Evolutionary conservation across 129 eudicot species (phyloP).

Genomic region (Tagetes erecta): DNA sequence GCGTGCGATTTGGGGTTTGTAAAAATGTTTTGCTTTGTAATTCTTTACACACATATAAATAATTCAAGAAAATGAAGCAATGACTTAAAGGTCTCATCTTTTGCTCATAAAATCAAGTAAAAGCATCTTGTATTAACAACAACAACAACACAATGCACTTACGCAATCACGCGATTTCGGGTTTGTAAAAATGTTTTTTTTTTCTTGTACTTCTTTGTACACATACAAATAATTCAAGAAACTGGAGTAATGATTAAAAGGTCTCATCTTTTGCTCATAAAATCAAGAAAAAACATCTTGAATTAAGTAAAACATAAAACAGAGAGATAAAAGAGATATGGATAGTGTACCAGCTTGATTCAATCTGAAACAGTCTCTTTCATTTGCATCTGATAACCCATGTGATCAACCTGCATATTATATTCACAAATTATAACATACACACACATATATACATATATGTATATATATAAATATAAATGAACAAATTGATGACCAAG

Average conservation of each 20-base stretch:
- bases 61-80: too few species aligned
- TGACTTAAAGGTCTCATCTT: too few species aligned
- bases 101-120: too few species aligned
- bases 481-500: conserved; percentile 28
- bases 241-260: conserved; percentile 16
- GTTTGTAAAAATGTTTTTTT: neutral
- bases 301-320: neutral
- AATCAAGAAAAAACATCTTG: conserved; percentile 8
- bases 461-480: conserved; percentile 18
- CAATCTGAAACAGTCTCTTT: conserved; percentile 32
- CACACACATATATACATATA: conserved; percentile 11
- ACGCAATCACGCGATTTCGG: neutral
- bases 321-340: conserved; percentile 16
- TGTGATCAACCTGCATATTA: conserved; percentile 42
- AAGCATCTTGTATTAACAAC: too few species aligned
- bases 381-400: conserved; percentile 37
- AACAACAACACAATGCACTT: too few species aligned
- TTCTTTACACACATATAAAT: neutral
- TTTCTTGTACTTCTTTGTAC: neutral
- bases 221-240: conserved; percentile 7
- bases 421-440: conserved; percentile 26
- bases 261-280: conserved; percentile 18
- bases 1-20: neutral
- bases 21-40: neutral
- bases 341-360: conserved; percentile 38